Conservation (phyloP, 2,329 filamentous ascomycete species). For the Sphaerulina vaccinii region DNA sequence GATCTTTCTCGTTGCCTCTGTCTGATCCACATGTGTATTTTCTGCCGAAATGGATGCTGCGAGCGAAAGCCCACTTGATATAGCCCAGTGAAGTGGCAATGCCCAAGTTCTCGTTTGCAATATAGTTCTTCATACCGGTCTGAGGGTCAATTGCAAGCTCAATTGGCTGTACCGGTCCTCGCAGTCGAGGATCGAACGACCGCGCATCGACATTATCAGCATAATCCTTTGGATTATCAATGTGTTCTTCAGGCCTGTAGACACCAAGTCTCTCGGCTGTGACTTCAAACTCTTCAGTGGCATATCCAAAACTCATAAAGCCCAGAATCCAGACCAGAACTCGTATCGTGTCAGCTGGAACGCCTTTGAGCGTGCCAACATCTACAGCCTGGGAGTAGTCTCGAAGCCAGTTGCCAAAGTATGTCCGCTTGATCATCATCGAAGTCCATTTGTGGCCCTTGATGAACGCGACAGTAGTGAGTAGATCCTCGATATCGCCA, state of each 20-base stretch:
- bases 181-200: conserved; percentile 75
- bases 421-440: conserved; percentile 52
- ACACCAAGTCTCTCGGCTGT: conserved; percentile 53
- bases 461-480: conserved; percentile 46
- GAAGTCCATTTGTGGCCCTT: conserved; percentile 55
- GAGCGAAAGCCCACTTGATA: conserved; percentile 44
- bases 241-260: conserved; percentile 55
- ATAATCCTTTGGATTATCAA: conserved; percentile 59
- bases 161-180: conserved; percentile 65
- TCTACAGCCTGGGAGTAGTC: conserved; percentile 58
- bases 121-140: conserved; percentile 99
- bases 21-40: conserved; percentile 47
- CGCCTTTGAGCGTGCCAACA: conserved; percentile 53
- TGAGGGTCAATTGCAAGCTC: conserved; percentile 47
- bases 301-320: conserved; percentile 58
- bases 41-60: conserved; percentile 50
- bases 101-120: conserved; percentile 80
- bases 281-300: conserved; percentile 57
- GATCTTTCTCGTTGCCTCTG: conserved; percentile 46
- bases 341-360: conserved; percentile 54
- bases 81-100: conserved; percentile 89
- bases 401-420: conserved; percentile 47
- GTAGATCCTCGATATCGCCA: conserved; percentile 54
- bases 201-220: conserved; percentile 84
- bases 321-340: conserved; percentile 56